Percentiles rank a stretch among this genome's conserved stretches.
Conservation (phyloP, 331 rosid genomes). For the Dryas integrifolia region DNA sequence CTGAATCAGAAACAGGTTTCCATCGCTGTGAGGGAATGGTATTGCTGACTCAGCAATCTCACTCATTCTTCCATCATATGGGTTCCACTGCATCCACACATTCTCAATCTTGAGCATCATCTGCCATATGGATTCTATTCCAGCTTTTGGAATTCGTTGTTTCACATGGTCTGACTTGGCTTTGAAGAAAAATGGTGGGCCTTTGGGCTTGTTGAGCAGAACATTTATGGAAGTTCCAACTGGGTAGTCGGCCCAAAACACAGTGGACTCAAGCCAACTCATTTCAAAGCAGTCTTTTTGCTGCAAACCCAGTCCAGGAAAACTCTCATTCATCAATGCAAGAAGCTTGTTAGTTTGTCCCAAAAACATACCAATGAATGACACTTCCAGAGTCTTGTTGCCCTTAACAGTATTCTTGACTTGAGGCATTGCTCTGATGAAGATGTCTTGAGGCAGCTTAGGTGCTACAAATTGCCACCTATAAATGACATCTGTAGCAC, state of each 20-base stretch:
- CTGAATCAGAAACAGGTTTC: slow-evolving; percentile 38
- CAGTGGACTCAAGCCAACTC: slow-evolving; percentile 51
- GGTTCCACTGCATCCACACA: slow-evolving; percentile 28
- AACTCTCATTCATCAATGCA: slow-evolving; percentile 30
- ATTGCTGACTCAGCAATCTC: slow-evolving; percentile 27
- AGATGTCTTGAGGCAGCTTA: slow-evolving; percentile 11
- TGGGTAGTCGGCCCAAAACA: slow-evolving; percentile 29
- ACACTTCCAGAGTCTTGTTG: slow-evolving; percentile 22
- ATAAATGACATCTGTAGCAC: slow-evolving; percentile 6
- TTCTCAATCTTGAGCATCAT: slow-evolving; percentile 29
- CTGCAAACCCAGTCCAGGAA: slow-evolving; percentile 40
- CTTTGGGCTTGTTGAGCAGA: slow-evolving; percentile 35
- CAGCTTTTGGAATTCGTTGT: slow-evolving; percentile 18
- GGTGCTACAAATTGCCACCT: slow-evolving; percentile 15
- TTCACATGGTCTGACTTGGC: slow-evolving; percentile 39
- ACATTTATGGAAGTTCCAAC: slow-evolving; percentile 20
- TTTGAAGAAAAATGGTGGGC: slow-evolving; percentile 17
- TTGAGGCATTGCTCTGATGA: not conserved
- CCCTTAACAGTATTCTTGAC: not conserved
- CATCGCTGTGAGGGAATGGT: slow-evolving; percentile 53
- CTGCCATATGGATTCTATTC: slow-evolving; percentile 19
- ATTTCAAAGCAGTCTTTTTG: slow-evolving; percentile 26
- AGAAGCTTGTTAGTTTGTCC: slow-evolving; percentile 35
- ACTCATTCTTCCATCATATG: slow-evolving; percentile 50
- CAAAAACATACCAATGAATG: slow-evolving; percentile 39